These are phyloP conservation scores for Immersiporthe knoxdaviesiana DNA, from an alignment of 2,329 filamentous ascomycete genomes.

Conservation along the genomic window DNA sequence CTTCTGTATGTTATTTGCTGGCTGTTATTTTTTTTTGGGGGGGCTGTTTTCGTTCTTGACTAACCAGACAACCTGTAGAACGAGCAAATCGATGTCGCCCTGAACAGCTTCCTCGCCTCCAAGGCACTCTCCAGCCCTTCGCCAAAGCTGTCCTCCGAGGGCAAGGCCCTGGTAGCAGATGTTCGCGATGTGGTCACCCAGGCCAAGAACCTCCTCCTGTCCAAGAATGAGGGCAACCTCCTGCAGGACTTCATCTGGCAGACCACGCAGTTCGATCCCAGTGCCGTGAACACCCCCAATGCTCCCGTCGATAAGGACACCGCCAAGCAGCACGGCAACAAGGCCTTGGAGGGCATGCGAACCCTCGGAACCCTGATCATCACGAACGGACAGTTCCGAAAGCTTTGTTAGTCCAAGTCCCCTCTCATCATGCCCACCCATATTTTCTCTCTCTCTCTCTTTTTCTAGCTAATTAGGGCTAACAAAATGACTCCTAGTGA, in stretches of 20 bases:
- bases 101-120: constrained; percentile 84
- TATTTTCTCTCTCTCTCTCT: too few relatives aligned
- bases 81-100: constrained; percentile 90
- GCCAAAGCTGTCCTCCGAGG: constrained; percentile 78
- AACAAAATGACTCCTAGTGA: constrained; percentile 50
- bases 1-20: constrained; percentile 65
- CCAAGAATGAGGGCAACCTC: constrained; percentile 93
- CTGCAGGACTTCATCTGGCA: constrained; percentile 98
- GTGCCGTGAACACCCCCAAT: constrained; percentile 62
- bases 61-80: constrained; percentile 59
- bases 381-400: constrained; percentile 95
- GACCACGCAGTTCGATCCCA: constrained; percentile 73
- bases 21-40: too few relatives aligned
- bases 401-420: constrained; percentile 66
- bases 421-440: too few relatives aligned
- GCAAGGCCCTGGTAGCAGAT: constrained; percentile 76
- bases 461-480: too few relatives aligned
- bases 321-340: constrained; percentile 80
- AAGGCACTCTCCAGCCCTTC: constrained; percentile 72
- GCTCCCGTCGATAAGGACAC: constrained; percentile 74
- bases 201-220: constrained; percentile 81
- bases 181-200: constrained; percentile 79
- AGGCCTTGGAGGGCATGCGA: constrained; percentile 81
- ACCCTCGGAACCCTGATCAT: constrained; percentile 88
- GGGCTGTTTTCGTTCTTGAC: constrained; percentile 6